Evolutionary conservation across 148 eudicot species (phyloP), one percentile per base, ranked within the genome.

Genomic region (Cornus kousa): DNA sequence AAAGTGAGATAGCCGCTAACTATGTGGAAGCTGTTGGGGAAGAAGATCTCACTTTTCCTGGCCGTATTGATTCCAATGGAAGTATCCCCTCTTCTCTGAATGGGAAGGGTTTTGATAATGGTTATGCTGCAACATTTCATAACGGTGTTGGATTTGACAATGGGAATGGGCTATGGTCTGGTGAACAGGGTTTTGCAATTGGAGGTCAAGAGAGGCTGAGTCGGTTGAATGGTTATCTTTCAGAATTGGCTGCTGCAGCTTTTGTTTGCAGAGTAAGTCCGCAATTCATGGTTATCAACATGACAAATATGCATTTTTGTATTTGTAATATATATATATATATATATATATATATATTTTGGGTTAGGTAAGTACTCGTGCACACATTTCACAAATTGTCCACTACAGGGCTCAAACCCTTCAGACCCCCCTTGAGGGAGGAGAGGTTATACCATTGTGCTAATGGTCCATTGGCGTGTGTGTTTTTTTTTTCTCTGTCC

Each of bases 161-260:
- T 85, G 95, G 93, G 57, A 88, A 91, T 84, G 97, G 95, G 50
- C 57, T 94, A 68, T 93, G 94, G 94, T 85, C 85, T 72, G 82
- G 97, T 67, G 97, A 93, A 77, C 97, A 92, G 77, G 99, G 99
- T 60, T 96, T 96, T 87, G 99, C 99, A 74, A 91, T 96, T 78
- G 99, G 99, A 71, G 97, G 97, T 70, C 93, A 89, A 82, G 99
- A 96, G 86, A 92, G 91, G 76, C 86, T 91, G 70, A 91, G 95
- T 80, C 80, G 97, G 70, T 80, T 80, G 70, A 90, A 92, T 82
- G 97, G 94, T 76, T 93, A 93, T 85, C 88, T 96, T 73, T 92
- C 99, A 31, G 99, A 96, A 80, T 83, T 96, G 88, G 99, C 98
- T 84, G 99, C 98, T 76, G 99, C 98, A 80, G 98, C 99, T 80